phyloP scores from a whole-genome alignment of 208 protist genomes.

The Trypanosoma melophagium region DNA sequence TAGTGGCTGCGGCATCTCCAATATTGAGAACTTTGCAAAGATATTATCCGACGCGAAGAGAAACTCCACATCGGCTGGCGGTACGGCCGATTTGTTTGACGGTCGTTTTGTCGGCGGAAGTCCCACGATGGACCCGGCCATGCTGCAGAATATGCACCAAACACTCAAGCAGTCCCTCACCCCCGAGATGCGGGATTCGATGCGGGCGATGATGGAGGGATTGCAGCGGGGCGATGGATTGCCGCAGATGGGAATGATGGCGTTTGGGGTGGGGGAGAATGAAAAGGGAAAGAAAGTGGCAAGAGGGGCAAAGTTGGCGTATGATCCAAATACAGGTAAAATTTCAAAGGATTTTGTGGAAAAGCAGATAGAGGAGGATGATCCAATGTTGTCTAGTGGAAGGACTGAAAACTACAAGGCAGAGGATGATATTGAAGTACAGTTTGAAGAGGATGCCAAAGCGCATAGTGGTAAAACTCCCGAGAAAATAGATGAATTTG shows the following conservation, averaged over 20 bases:
- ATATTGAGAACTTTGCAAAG: constrained; percentile 61
- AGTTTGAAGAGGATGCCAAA: constrained; percentile 66
- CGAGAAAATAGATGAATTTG: constrained; percentile 38
- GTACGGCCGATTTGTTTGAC: constrained; percentile 59
- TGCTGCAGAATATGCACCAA: constrained; percentile 69
- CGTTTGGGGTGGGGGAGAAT: constrained; percentile 88
- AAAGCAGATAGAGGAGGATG: constrained; percentile 86
- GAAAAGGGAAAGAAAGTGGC: constrained; percentile 91
- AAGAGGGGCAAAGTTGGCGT: constrained; percentile 66
- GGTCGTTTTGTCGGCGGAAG: constrained; percentile 65
- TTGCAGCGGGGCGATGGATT: constrained; percentile 60
- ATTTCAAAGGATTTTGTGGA: constrained; percentile 88
- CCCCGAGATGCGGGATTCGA: constrained; percentile 84
- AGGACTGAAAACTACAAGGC: constrained; percentile 78
- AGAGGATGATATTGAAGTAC: constrained; percentile 74
- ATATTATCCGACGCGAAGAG: constrained; percentile 50
- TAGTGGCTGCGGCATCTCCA: constrained; percentile 23
- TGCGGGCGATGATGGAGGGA: constrained; percentile 73
- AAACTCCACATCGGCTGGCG: constrained; percentile 8
- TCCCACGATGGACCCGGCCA: constrained; percentile 54
- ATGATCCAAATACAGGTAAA: constrained; percentile 77
- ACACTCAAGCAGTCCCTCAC: constrained; percentile 65
- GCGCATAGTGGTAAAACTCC: constrained; percentile 20
- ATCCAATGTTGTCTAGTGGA: constrained; percentile 73
- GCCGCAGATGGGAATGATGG: constrained; percentile 87